Evolutionary conservation across 371 early-diverging fungal species (phyloP), one percentile per base, ranked within the genome.

Genomic region (Syncephalis fuscata): DNA sequence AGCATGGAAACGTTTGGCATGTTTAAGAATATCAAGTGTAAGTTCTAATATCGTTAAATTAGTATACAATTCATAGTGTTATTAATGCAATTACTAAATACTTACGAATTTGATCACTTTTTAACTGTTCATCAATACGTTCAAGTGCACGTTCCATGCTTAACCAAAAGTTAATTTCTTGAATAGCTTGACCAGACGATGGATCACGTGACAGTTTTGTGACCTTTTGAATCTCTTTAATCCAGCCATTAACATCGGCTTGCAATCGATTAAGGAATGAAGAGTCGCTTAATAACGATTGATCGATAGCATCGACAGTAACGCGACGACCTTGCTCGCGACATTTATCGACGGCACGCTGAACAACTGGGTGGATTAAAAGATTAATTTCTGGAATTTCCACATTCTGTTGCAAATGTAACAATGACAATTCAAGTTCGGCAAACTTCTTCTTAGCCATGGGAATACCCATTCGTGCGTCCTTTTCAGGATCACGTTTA

Each of bases 91-190:
- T 19, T 22, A 48, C 41, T 15, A 41, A 32, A 9, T 21, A 56
- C 62, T 50, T 66, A 78, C 78, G 71, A 27, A 96, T 80, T 57
- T 88, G 82, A 54, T 91, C 91, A 58, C 86, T 85, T 66, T 84
- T 86, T 37, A 98, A 68, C 63, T 92, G 90, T 55, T 86, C 84
- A 56, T 97, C 94, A 55, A 98, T 89, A 52, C 82, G 76, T 50
- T 84, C 85, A 21, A 98, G 63, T 4, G 88, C 89, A 17, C 83
- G 68, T 62, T 98, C 98, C 90, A 98, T 89, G 54, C 82, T 82
- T 32, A 92, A 63, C 98, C 98, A 98, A 61, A 96, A 98, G 65
- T 92, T 92, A 64, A 98, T 91, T 67, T 98, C 97, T 64, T 96
- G 95, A 46, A 83, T 80, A 15, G 96, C 93, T 2, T 89, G 82